A percentile compares a stretch with the other conserved stretches of the same genome.
phyloP scores from a whole-genome alignment of 495 filamentous ascomycete genomes.

The Talaromyces nanjingensis region DNA sequence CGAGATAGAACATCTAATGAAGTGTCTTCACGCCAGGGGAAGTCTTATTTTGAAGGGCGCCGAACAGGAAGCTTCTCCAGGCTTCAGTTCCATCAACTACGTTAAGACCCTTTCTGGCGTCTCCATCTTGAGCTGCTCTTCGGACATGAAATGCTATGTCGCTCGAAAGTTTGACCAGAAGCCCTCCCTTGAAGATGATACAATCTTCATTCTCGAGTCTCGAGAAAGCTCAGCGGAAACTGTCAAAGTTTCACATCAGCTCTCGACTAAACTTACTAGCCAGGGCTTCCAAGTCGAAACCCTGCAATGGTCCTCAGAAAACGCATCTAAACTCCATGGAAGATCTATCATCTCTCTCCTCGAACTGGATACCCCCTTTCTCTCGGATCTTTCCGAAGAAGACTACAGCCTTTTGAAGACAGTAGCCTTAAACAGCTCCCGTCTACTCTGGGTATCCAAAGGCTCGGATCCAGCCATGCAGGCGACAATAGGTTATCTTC shows the following conservation, averaged over 20 bases:
- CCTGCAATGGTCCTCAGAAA: neutral
- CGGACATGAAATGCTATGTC: neutral
- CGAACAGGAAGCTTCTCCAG: neutral
- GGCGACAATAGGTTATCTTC: conserved; percentile 8
- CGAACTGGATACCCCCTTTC: conserved; percentile 29
- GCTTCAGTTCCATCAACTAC: neutral
- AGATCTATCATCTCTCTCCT: conserved; percentile 17
- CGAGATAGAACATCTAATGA: neutral
- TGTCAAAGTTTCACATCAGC: neutral
- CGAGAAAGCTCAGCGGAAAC: neutral
- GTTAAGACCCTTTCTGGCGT: neutral
- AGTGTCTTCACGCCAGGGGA: neutral
- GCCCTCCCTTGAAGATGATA: neutral
- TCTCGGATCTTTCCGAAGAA: conserved; percentile 20
- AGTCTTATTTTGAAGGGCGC: neutral
- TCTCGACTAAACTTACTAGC: neutral
- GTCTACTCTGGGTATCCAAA: conserved; percentile 25
- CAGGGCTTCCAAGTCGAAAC: neutral
- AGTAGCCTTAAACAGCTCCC: conserved; percentile 17
- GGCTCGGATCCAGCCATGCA: conserved; percentile 9
- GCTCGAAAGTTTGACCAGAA: neutral
- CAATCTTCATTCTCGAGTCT: neutral
- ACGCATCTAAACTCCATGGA: neutral
- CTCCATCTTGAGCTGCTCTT: neutral
- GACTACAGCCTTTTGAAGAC: conserved; percentile 22